Evolutionary conservation across 2,329 filamentous ascomycete species (phyloP), one percentile per base, ranked within the genome.

Genomic region (Colletotrichum lindemuthianum): DNA sequence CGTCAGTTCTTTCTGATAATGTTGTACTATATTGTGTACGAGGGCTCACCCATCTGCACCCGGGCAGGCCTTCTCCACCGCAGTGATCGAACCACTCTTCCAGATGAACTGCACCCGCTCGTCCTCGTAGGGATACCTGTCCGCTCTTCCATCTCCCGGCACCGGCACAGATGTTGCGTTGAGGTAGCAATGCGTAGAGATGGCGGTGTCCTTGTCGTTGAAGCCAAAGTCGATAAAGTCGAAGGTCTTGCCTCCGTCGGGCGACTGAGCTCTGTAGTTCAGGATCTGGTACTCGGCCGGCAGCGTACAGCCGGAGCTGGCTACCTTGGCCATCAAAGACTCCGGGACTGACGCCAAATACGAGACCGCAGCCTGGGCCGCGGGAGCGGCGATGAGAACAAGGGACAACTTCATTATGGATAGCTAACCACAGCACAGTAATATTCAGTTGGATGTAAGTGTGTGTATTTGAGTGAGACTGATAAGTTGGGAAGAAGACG

Each of bases 21-120:
- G 12, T 11, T 41, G n/a, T 13, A 39, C 24, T 5, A 43, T 36
- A n/a, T n/a, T n/a, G 6, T 11, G 4, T 24, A 24, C 24, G 24
- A 24, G 5, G 24, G 71, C 77, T 69, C 72, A 81, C 79, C 76
- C 78, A 6, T 75, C 67, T 2, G 68, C 32, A 11, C 69, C 69
- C 1, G 78, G 74, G 69, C 83, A 86, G 12, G 79, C 74, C 34
- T 74, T 74, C 74, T 86, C 81, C 47, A 83, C 73, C 70, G 84
- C 66, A n/a, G 76, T 78, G 47, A 84, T 66, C 43, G 72, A 71
- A 37, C 60, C 63, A 37, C 72, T 69, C 48, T 74, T 58, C 75
- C 75, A 84, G 67, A 83, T 78, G 65, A 85, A 85, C 64, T 80
- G 72, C 66, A 82, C 73, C 8, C 71, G 57, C 1, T 54, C 9